Evolutionary conservation across 2,329 filamentous ascomycete genomes (phyloP).

Genomic region (Dactylonectria estremocensis): DNA sequence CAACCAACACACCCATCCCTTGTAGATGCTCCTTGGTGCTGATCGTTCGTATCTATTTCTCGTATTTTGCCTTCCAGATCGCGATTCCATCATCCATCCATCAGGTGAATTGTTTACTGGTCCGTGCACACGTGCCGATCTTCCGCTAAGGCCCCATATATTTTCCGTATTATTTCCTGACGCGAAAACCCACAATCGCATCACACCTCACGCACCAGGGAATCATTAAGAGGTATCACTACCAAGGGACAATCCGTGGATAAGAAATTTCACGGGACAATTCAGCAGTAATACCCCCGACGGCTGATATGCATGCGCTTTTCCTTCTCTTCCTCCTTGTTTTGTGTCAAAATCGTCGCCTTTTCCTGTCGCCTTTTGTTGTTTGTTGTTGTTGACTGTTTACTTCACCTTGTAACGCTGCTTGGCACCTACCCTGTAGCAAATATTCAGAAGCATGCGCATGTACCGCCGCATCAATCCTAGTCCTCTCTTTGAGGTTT

Average conservation of each 20-base stretch:
- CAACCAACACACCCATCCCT: background rate
- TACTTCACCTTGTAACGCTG: no score
- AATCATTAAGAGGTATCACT: background rate
- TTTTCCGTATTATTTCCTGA: slow-evolving; percentile 1
- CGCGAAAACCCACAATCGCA: background rate
- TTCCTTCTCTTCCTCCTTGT: no score
- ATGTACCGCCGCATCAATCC: no score
- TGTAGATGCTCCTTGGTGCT: no score
- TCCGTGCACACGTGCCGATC: background rate
- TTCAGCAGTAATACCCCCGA: background rate
- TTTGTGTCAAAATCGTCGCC: no score
- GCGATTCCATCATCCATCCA: background rate
- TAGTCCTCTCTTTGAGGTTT: no score
- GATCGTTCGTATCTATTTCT: background rate
- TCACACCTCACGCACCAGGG: background rate
- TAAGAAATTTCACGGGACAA: background rate
- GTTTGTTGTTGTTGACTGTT: no score
- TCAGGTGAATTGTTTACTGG: background rate
- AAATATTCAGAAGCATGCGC: no score
- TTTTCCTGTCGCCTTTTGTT: no score
- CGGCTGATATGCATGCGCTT: background rate
- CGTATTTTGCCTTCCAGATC: background rate
- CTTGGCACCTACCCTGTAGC: no score
- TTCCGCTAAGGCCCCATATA: background rate
- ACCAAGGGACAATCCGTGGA: background rate